Percentiles rank a stretch among this genome's conserved stretches.
Conservation (phyloP, 305 asterid species). For the Fraxinus ornus region DNA sequence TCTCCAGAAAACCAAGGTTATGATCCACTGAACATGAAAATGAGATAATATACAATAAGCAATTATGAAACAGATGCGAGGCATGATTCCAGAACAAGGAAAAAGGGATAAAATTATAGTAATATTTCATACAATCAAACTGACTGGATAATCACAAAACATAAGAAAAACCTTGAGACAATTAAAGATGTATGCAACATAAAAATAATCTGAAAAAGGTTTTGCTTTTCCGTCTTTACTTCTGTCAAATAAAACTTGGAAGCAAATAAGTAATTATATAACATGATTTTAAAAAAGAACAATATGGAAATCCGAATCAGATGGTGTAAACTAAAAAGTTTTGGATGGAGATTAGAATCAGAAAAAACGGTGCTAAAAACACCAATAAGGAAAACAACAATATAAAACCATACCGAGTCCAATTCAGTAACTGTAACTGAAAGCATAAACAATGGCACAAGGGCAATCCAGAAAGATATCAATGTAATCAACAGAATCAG, state of each 20-base stretch:
- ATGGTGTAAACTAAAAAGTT: neutral
- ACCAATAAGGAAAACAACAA: neutral
- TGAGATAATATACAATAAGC: conserved; percentile 34
- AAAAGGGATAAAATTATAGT: conserved; percentile 1
- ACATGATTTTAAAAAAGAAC: neutral
- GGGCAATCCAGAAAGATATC: conserved; percentile 8
- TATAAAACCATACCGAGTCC: neutral
- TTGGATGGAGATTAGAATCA: neutral
- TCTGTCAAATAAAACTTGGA: neutral
- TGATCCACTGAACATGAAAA: conserved; percentile 56
- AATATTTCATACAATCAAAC: conserved; percentile 7
- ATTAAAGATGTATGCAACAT: neutral
- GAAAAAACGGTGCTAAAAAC: neutral
- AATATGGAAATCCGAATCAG: neutral
- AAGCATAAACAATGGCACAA: conserved; percentile 5
- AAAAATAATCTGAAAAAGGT: neutral
- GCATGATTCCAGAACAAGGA: neutral
- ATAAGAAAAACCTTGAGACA: neutral
- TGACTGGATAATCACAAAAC: conserved; percentile 1
- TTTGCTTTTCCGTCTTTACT: conserved; percentile 19
- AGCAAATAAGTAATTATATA: neutral
- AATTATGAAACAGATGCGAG: conserved; percentile 13
- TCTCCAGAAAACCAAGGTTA: conserved; percentile 69
- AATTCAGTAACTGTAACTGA: neutral
- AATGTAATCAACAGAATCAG: conserved; percentile 12